phyloP scores from a whole-genome alignment of 2,329 filamentous ascomycete genomes.

The Pyrenophora seminiperda region DNA sequence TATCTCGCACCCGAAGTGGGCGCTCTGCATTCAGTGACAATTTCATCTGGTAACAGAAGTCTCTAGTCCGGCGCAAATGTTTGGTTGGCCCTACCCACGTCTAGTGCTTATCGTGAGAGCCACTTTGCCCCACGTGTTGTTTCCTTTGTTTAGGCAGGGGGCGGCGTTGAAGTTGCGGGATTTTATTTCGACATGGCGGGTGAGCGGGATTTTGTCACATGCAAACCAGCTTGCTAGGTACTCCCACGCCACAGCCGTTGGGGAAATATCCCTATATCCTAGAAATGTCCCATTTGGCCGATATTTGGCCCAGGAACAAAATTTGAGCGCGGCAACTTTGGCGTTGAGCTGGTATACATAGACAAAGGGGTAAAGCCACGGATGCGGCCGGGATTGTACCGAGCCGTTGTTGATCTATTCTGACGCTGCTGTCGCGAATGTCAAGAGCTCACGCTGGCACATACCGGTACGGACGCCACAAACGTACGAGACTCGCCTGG shows the following conservation, averaged over 20 bases:
- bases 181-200: conserved; percentile 3
- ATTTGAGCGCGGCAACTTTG: background rate
- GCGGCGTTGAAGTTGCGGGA: conserved; percentile 16
- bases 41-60: conserved; percentile 29
- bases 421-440: too few species aligned
- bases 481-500: too few species aligned
- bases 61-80: conserved; percentile 5
- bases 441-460: too few species aligned
- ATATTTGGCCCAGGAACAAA: background rate
- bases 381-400: too few species aligned
- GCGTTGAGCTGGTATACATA: background rate
- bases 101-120: conserved; percentile 25
- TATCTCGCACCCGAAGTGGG: conserved; percentile 14
- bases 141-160: conserved; percentile 19
- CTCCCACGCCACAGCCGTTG: background rate
- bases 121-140: conserved; percentile 17
- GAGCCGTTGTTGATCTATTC: too few species aligned
- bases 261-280: background rate
- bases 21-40: conserved; percentile 19
- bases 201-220: background rate
- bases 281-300: background rate
- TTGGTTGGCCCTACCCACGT: conserved; percentile 27
- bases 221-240: background rate
- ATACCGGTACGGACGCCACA: too few species aligned
- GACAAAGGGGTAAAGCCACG: too few species aligned